phyloP scores from a whole-genome alignment of 2,329 filamentous ascomycete species.

The Nothophoma quercina region DNA sequence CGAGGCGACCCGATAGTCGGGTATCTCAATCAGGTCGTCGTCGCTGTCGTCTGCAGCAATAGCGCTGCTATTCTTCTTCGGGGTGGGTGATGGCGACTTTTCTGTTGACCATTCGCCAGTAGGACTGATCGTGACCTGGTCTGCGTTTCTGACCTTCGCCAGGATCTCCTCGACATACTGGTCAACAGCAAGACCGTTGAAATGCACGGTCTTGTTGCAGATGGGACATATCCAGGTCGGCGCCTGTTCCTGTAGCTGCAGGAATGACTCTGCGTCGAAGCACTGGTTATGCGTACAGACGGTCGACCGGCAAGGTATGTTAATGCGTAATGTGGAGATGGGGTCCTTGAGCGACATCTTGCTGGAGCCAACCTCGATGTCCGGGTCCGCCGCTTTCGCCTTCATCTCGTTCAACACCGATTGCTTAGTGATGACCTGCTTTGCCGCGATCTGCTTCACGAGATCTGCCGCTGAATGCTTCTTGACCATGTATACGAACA shows the following conservation, averaged over 20 bases:
- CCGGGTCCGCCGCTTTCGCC: conserved; percentile 80
- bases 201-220: conserved; percentile 83
- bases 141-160: conserved; percentile 72
- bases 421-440: conserved; percentile 78
- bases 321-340: conserved; percentile 82
- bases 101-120: conserved; percentile 76
- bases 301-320: conserved; percentile 78
- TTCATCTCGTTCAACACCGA: conserved; percentile 85
- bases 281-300: conserved; percentile 90
- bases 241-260: conserved; percentile 93
- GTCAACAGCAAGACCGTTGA: conserved; percentile 84
- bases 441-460: conserved; percentile 69
- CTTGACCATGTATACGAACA: conserved; percentile 79
- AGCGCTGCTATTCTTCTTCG: conserved; percentile 46
- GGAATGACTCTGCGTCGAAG: conserved; percentile 90
- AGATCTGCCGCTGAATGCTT: conserved; percentile 75
- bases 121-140: conserved; percentile 90
- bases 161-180: conserved; percentile 93
- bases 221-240: conserved; percentile 97
- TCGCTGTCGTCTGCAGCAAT: conserved; percentile 54
- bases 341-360: conserved; percentile 93
- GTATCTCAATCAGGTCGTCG: conserved; percentile 56
- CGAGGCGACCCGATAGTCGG: conserved; percentile 49
- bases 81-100: conserved; percentile 47
- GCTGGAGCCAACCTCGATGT: conserved; percentile 87